Conservation (phyloP, 116 monocot genomes). For the Phalaenopsis hybrid region DNA sequence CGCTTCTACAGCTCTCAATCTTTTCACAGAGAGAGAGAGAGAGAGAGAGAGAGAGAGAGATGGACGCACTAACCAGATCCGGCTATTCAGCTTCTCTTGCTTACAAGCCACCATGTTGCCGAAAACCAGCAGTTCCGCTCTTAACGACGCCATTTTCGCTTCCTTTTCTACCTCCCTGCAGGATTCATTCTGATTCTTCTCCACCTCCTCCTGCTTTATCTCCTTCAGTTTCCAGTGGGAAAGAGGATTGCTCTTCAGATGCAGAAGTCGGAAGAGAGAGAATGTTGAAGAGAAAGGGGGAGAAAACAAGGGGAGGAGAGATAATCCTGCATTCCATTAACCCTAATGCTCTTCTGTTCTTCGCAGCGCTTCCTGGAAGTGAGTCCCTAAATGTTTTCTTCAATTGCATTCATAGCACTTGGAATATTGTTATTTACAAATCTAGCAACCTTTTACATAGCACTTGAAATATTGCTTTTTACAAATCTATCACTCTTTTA, state of each 20-base stretch:
- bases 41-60: conserved; percentile 4
- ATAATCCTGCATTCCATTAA: conserved; percentile 43
- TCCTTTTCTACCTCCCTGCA: background rate
- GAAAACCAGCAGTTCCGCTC: background rate
- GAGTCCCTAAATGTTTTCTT: background rate
- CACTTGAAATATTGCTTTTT: too few species aligned
- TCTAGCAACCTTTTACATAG: too few species aligned
- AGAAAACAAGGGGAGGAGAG: conserved; percentile 11
- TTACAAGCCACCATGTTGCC: background rate
- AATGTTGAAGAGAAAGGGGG: conserved; percentile 6
- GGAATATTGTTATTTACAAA: too few species aligned
- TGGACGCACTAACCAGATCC: background rate
- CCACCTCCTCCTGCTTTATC: background rate
- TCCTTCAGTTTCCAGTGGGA: background rate
- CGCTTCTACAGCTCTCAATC: background rate
- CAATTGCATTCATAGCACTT: too few species aligned
- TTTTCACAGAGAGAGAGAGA: background rate
- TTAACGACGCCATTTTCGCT: background rate
- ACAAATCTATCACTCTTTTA: too few species aligned
- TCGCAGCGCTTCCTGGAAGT: conserved; percentile 66
- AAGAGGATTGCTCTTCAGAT: background rate
- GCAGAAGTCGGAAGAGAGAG: background rate
- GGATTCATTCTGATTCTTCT: too few species aligned
- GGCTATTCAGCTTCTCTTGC: background rate
- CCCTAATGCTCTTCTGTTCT: conserved; percentile 53